Percentiles rank a stretch among this genome's conserved stretches.
phyloP scores from a whole-genome alignment of 192 early-diverging fungal genomes.

The Allomyces javanicus region DNA sequence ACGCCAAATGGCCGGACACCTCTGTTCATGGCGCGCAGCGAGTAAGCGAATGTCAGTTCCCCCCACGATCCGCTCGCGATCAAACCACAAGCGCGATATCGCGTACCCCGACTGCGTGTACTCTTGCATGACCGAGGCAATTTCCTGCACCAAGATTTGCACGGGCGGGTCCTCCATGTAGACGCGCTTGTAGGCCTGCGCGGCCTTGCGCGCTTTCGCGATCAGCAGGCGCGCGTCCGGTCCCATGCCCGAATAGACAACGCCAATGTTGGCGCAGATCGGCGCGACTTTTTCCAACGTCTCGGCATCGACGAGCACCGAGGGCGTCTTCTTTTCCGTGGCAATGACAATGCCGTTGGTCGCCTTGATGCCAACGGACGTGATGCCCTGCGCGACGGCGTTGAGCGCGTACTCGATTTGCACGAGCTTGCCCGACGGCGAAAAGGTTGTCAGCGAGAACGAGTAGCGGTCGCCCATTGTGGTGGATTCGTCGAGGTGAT shows the following conservation, averaged over 20 bases:
- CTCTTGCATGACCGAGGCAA: conserved; percentile 95
- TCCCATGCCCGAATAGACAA: conserved; percentile 98
- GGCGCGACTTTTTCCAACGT: conserved; percentile 77
- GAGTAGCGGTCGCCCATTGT: conserved; percentile 54
- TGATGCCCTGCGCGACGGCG: conserved; percentile 74
- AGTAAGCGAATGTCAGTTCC: neutral
- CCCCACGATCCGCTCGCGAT: neutral
- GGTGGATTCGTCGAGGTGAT: neutral
- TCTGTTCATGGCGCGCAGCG: conserved; percentile 24
- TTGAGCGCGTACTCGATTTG: conserved; percentile 97
- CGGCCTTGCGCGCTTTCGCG: conserved; percentile 84
- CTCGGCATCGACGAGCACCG: conserved; percentile 79
- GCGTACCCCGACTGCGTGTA: conserved; percentile 89
- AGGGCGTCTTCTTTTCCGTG: conserved; percentile 87
- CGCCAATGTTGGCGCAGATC: conserved; percentile 83
- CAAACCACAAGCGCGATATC: neutral
- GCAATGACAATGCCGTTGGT: conserved; percentile 95
- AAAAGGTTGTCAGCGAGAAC: conserved; percentile 98
- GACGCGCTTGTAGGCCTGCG: conserved; percentile 81
- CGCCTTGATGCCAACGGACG: conserved; percentile 88
- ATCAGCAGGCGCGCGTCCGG: conserved; percentile 93
- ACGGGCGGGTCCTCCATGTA: conserved; percentile 92
- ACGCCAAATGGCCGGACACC: conserved; percentile 99
- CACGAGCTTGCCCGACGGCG: conserved; percentile 93
- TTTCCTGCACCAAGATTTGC: conserved; percentile 86